A percentile compares a stretch with the other conserved stretches of the same genome.
These are phyloP conservation scores for Geotrichum ghanense DNA, from an alignment of 805 yeast species.

Conservation along the genomic window DNA sequence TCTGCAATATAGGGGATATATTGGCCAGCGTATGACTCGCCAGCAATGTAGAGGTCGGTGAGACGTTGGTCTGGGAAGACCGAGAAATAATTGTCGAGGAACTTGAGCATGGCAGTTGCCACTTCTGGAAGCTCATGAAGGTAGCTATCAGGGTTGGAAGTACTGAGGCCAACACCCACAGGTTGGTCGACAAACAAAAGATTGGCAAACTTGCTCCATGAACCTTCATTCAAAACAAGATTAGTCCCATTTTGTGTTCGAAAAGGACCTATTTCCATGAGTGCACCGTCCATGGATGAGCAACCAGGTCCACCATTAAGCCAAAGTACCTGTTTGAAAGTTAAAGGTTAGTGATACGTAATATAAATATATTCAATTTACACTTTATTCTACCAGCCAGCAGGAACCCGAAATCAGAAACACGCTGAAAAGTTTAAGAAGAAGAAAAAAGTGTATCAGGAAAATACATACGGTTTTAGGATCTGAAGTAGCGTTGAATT, in stretches of 20 bases:
- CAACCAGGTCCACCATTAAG: slow-evolving; percentile 98
- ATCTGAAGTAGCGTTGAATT: slow-evolving; percentile 20
- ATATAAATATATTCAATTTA: too few relatives aligned
- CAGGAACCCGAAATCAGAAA: too few relatives aligned
- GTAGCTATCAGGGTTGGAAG: slow-evolving; percentile 36
- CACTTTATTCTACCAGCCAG: too few relatives aligned
- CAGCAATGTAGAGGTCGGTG: slow-evolving; percentile 69
- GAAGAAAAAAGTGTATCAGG: background rate
- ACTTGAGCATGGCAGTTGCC: slow-evolving; percentile 48
- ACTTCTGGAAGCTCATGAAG: slow-evolving; percentile 32
- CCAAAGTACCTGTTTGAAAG: slow-evolving; percentile 51
- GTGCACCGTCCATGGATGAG: slow-evolving; percentile 96
- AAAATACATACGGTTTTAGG: slow-evolving; percentile 19
- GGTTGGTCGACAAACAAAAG: slow-evolving; percentile 90
- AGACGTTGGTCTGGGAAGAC: slow-evolving; percentile 60
- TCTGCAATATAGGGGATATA: slow-evolving; percentile 82
- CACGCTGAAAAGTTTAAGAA: too few relatives aligned
- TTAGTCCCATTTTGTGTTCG: slow-evolving; percentile 38
- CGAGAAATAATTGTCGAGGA: slow-evolving; percentile 53
- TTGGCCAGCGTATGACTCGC: slow-evolving; percentile 96
- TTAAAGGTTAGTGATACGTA: too few relatives aligned
- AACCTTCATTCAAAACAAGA: slow-evolving; percentile 50
- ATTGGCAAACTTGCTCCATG: slow-evolving; percentile 78
- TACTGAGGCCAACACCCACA: slow-evolving; percentile 83
- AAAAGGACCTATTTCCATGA: slow-evolving; percentile 87